Evolutionary conservation across 345 rosid genomes (phyloP).

Genomic region (Eucalyptus polybractea): DNA sequence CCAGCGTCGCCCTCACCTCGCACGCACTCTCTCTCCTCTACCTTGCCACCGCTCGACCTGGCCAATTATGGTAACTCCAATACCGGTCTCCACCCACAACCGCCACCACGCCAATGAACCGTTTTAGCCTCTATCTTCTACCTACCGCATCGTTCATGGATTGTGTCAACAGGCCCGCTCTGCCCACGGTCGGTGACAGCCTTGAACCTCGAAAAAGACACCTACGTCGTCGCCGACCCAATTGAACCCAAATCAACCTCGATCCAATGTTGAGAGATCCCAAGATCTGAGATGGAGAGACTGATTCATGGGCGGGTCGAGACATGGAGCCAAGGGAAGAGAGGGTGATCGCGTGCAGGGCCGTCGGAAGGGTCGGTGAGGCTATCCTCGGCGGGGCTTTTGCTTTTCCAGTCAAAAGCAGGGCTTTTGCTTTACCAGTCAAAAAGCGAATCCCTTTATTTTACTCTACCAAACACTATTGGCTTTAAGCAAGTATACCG

Average conservation of each 20-base stretch:
- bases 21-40: background rate
- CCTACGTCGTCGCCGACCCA: background rate
- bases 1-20: background rate
- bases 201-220: background rate
- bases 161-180: background rate
- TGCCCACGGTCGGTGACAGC: background rate
- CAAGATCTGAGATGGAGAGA: background rate
- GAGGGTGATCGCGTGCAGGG: background rate
- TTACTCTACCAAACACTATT: background rate
- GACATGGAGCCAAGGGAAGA: background rate
- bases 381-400: background rate
- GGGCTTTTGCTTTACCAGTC: background rate
- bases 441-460: background rate
- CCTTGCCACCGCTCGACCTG: background rate
- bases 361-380: background rate
- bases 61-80: background rate
- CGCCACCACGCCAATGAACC: background rate
- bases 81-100: background rate
- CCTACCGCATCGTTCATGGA: background rate
- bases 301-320: background rate
- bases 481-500: background rate
- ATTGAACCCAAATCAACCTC: background rate
- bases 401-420: background rate
- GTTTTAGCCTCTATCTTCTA: background rate
- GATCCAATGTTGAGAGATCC: background rate